phyloP scores from a whole-genome alignment of 2,329 filamentous ascomycete species.

The Fusarium xylarioides region DNA sequence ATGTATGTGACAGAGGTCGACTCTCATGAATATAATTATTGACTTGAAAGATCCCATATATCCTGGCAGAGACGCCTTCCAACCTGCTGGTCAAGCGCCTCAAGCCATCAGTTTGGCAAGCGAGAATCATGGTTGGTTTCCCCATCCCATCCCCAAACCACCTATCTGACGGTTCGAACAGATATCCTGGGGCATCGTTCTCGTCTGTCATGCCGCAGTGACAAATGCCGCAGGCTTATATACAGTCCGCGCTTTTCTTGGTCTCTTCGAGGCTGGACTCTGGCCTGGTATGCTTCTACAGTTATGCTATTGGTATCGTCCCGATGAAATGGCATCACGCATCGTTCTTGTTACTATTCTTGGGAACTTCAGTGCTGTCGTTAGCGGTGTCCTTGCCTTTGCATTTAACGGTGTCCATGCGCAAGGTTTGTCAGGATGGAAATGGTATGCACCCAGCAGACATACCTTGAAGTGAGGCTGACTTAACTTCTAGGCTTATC shows the following conservation, averaged over 20 bases:
- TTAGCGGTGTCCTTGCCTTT: neutral
- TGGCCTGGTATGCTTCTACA: neutral
- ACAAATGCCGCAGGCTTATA: rapidly evolving
- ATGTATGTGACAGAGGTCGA: neutral
- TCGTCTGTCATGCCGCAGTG: neutral
- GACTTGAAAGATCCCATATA: neutral
- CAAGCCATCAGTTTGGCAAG: neutral
- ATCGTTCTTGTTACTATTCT: neutral
- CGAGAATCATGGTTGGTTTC: neutral
- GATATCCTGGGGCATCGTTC: neutral
- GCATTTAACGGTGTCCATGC: neutral
- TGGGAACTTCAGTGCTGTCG: neutral
- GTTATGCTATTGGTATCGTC: neutral
- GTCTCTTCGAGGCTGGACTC: neutral
- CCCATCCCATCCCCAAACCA: too few relatives aligned
- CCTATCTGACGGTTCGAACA: too few relatives aligned
- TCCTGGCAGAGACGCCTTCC: neutral
- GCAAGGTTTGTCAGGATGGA: neutral
- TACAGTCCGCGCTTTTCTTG: neutral
- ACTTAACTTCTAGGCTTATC: neutral
- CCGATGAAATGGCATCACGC: neutral
- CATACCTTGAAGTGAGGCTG: rapidly evolving
- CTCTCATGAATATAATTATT: too few relatives aligned
- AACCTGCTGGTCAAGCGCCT: neutral
- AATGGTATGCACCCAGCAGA: neutral